These are phyloP conservation scores for Phytophthora pistaciae DNA, from an alignment of 352 stramenopile species.

Conservation along the genomic window DNA sequence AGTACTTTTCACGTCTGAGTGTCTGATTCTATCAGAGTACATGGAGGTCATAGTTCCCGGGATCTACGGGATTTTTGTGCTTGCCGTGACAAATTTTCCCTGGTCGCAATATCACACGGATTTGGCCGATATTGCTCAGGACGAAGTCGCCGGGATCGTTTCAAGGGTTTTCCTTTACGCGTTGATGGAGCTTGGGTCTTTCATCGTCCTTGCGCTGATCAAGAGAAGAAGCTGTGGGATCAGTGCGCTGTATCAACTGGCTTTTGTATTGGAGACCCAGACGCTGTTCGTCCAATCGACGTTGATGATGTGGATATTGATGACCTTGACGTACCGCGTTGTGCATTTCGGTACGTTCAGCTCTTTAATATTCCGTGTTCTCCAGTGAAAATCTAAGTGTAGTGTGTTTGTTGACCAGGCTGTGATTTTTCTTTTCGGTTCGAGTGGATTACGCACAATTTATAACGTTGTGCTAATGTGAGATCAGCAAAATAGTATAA, in stretches of 20 bases:
- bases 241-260: conserved; percentile 33
- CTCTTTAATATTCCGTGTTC: not conserved
- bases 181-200: conserved; percentile 36
- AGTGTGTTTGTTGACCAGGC: conserved; percentile 3
- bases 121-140: conserved; percentile 12
- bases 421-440: conserved; percentile 31
- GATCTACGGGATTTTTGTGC: conserved; percentile 34
- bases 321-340: conserved; percentile 31
- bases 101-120: conserved; percentile 47
- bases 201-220: conserved; percentile 28
- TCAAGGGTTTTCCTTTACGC: conserved; percentile 33
- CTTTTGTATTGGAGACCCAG: conserved; percentile 51
- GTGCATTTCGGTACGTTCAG: conserved; percentile 36
- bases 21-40: conserved; percentile 50
- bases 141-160: conserved; percentile 4
- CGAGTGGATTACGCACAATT: conserved; percentile 7
- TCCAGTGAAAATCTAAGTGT: too few relatives aligned
- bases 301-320: conserved; percentile 37
- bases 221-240: conserved; percentile 26
- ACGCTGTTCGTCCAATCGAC: conserved; percentile 31
- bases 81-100: conserved; percentile 27
- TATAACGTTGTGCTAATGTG: not conserved
- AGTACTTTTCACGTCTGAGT: conserved; percentile 47
- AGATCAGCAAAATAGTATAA: too few relatives aligned
- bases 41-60: conserved; percentile 43